Evolutionary conservation across 495 filamentous ascomycete genomes (phyloP).

Genomic region (Penicillium tannophilum): DNA sequence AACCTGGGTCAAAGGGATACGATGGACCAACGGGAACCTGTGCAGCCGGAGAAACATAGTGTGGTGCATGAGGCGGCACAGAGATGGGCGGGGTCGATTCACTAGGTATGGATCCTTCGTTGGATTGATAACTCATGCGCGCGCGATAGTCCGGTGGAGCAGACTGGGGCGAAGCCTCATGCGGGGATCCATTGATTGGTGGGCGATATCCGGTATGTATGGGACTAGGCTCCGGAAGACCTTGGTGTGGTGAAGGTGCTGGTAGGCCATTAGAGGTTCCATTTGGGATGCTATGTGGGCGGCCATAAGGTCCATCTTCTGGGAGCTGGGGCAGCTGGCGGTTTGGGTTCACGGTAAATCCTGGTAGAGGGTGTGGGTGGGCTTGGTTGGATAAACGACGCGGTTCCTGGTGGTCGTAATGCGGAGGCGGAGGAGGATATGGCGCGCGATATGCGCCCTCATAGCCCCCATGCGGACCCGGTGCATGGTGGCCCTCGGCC

Average conservation of each 20-base stretch:
- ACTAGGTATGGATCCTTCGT: constrained; percentile 29
- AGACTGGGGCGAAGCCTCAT: constrained; percentile 40
- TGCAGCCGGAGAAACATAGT: constrained; percentile 33
- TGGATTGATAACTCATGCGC: constrained; percentile 37
- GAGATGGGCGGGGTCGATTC: constrained; percentile 31
- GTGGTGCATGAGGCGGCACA: constrained; percentile 28
- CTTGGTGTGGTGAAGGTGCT: constrained; percentile 31
- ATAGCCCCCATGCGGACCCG: neutral
- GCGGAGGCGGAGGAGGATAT: constrained; percentile 25
- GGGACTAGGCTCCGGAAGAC: constrained; percentile 21
- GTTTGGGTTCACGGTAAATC: constrained; percentile 35
- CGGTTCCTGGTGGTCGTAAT: constrained; percentile 39
- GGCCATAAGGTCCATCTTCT: constrained; percentile 39
- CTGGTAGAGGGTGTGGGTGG: constrained; percentile 21
- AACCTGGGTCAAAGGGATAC: constrained; percentile 33
- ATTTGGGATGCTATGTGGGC: constrained; percentile 31
- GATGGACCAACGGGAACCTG: constrained; percentile 18
- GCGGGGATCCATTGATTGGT: constrained; percentile 38
- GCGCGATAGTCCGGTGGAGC: constrained; percentile 42
- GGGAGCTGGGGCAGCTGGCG: constrained; percentile 47
- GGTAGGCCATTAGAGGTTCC: constrained; percentile 13
- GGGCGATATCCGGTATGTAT: constrained; percentile 34
- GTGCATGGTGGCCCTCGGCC: constrained; percentile 19
- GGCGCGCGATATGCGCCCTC: constrained; percentile 29
- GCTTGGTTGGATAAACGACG: constrained; percentile 33